Base-by-base conservation (phyloP, 257 asterid species). In the Petunia secreta region DNA sequence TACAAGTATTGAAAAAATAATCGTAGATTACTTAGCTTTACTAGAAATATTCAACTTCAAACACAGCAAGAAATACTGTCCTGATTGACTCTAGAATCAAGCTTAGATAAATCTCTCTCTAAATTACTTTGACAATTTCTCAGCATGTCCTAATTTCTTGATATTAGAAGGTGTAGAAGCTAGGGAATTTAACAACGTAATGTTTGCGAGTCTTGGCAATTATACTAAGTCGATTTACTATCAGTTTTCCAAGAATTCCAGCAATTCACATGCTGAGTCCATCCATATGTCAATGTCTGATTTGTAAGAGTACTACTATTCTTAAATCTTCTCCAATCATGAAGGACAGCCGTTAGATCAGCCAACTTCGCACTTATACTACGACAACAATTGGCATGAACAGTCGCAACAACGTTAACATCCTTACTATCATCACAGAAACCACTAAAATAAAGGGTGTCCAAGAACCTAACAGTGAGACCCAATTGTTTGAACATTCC, bases 331-430 rank as follows among this genome's bases (percentile, higher is more conserved):
- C 73, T 87, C 96, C 94, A 93, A 81, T 91, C 93, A 36, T 63
- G 84, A 37, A 91, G 67, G 50, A 90, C 91, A 1, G 14, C 48
- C 65, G 82, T 90, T 75, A 93, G 79, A 78, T 93, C 98, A 3
- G 75, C 74, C 66, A 93, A 85, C 71, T 93, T 93, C 1, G 98
- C 95, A 6, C 57, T 64, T 9, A 93, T 90, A 6, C 87, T 85
- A 36, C 89, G 84, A 53, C 97, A 93, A 60, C 97, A 90, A 75
- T 91, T 93, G 39, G 97, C 94, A n/a, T 91, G 97, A 11, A 93
- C 88, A 1, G 96, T 91, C 1, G 77, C 82, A 15, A 90, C 95
- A 1, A 1, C 38, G 5, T 77, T 43, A 1, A 85, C 83, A 48
- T 89, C 82, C 25, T 63, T 39, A 16, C 89, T 91, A n/a, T 88